These are phyloP conservation scores for Penicillium pulvis DNA, from an alignment of 495 filamentous ascomycete species.

Conservation along the genomic window DNA sequence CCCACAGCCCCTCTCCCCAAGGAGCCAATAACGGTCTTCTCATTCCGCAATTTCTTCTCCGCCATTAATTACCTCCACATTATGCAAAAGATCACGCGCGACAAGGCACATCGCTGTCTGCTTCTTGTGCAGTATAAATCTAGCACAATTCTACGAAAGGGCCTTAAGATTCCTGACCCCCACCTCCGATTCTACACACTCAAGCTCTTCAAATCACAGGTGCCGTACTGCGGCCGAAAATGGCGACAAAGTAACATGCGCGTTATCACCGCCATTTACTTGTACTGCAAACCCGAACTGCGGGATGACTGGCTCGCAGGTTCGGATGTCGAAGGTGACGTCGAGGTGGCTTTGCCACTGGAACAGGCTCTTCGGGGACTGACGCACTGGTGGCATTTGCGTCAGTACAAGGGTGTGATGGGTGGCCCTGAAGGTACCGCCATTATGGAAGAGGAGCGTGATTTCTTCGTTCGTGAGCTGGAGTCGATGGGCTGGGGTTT, in stretches of 20 bases:
- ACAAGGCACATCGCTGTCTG: slow-evolving; percentile 90
- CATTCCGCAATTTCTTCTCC: slow-evolving; percentile 91
- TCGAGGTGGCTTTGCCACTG: slow-evolving; percentile 86
- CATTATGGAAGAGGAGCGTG: slow-evolving; percentile 74
- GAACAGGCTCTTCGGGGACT: slow-evolving; percentile 86
- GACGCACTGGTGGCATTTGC: slow-evolving; percentile 91
- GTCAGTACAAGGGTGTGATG: slow-evolving; percentile 79
- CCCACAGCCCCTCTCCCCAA: slow-evolving; percentile 64
- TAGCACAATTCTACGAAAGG: slow-evolving; percentile 82
- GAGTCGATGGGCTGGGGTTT: slow-evolving; percentile 74
- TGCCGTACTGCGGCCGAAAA: slow-evolving; percentile 96
- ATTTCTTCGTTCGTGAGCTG: slow-evolving; percentile 88
- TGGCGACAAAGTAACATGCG: slow-evolving; percentile 99
- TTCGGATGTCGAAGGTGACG: slow-evolving; percentile 85
- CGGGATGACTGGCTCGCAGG: slow-evolving; percentile 95
- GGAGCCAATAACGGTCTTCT: slow-evolving; percentile 85
- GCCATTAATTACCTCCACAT: slow-evolving; percentile 91
- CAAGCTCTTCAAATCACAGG: slow-evolving; percentile 97
- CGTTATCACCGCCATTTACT: slow-evolving; percentile 93
- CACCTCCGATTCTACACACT: slow-evolving; percentile 89
- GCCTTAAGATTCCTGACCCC: slow-evolving; percentile 85
- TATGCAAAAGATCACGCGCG: slow-evolving; percentile 94
- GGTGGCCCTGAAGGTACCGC: slow-evolving; percentile 58
- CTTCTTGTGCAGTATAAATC: slow-evolving; percentile 94
- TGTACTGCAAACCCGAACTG: slow-evolving; percentile 89